Evolutionary conservation across 164 flowering plant genomes (phyloP).

Genomic region (Macadamia integrifolia): DNA sequence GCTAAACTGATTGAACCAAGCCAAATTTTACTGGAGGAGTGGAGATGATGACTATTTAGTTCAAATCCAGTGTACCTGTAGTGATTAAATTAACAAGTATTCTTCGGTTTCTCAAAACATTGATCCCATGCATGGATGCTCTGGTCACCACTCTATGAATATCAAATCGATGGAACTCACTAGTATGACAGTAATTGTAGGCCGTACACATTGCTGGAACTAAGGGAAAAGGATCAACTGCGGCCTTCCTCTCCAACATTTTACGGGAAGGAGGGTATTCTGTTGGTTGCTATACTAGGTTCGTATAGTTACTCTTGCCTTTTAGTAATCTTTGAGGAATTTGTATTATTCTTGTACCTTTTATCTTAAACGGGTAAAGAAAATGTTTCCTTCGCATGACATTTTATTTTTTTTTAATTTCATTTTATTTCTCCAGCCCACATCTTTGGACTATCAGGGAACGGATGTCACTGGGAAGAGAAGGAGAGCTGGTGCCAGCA

Average conservation of each 20-base stretch:
- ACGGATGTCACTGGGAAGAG: constrained; percentile 63
- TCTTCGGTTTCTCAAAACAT: not conserved
- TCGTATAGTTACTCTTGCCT: not conserved
- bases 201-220: constrained; percentile 95
- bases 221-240: constrained; percentile 99
- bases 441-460: constrained; percentile 82
- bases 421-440: constrained; percentile 50
- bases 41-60: not conserved
- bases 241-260: constrained; percentile 77
- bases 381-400: not conserved
- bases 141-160: not conserved
- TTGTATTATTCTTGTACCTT: not conserved
- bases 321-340: not conserved
- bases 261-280: constrained; percentile 76
- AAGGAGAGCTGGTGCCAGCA: constrained; percentile 57
- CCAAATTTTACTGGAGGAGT: not conserved
- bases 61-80: not conserved
- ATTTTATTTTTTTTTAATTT: not conserved
- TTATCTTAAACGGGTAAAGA: not conserved
- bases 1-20: not conserved
- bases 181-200: constrained; percentile 29
- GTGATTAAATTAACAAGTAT: not conserved
- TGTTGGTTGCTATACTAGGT: constrained; percentile 97
- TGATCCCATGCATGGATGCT: not conserved
- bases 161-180: constrained; percentile 1